Base-by-base conservation (phyloP, 192 early-diverging fungal genomes). In the Backusella macrospora region DNA sequence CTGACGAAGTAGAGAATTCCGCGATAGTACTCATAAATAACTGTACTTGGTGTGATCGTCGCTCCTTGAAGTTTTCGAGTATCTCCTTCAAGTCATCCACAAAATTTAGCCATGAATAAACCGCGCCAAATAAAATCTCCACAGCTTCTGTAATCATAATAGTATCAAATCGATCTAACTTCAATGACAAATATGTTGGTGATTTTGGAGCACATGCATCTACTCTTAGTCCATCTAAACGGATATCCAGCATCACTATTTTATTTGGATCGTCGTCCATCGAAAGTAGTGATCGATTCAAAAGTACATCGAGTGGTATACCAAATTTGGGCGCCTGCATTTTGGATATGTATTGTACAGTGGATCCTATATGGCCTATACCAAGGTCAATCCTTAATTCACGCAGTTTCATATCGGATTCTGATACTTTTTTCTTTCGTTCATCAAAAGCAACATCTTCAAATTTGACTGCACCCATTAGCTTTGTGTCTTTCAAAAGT, bases 71-170 rank as follows among this genome's bases (percentile, higher is more conserved):
- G 9, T 71, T 62, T n/a, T 78, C 81, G 16, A 88, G 62, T 18
- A 91, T 83, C 5, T 75, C 77, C 9, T 81, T 73, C 23, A 92
- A 69, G 49, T 90, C 89, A 52, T 83, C 80, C 3, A 85, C 73
- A 76, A 91, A 91, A 0, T 82, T 84, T n/a, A 88, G 65, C 92
- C 92, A 94, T 6, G 86, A 86, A 65, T 85, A 86, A 23, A 90
- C 78, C 5, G 90, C 89, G 14, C 92, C 92, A 10, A 85, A 84
- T 12, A 93, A 75, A 55, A 93, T 91, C 64, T 94, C 93, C 4
- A 86, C 83, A 1, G 91, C 89, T 78, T 94, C 87, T 29, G 86
- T 91, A 23, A 92, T 89, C 38, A 87, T 87, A 39, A 89, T 82
- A 14, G 87, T 77, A n/a, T 79, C 74, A 21, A 92, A 29, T 40